Evolutionary conservation across 2,329 filamentous ascomycete genomes (phyloP).

Genomic region (Ceratocystis papillata): DNA sequence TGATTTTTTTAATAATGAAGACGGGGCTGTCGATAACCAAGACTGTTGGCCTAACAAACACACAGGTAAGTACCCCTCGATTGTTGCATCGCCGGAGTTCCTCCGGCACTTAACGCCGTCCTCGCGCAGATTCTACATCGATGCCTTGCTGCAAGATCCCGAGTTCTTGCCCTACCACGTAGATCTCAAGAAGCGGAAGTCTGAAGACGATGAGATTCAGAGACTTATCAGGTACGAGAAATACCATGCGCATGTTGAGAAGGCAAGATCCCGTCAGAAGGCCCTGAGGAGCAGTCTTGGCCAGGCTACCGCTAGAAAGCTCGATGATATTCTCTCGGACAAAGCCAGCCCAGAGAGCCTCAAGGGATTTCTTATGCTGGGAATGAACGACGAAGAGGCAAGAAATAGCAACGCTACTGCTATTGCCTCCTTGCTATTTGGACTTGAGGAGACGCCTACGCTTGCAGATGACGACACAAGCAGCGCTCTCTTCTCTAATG

Average conservation of each 20-base stretch:
- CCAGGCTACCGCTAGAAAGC: not conserved
- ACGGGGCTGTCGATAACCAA: not conserved
- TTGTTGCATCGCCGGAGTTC: not conserved
- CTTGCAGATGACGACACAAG: not conserved
- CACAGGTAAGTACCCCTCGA: not conserved
- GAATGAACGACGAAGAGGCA: not conserved
- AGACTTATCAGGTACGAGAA: not conserved
- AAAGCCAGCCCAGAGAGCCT: not conserved
- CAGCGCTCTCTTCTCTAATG: not conserved
- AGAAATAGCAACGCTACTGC: not conserved
- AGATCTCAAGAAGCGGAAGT: not conserved
- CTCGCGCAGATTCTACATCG: not conserved
- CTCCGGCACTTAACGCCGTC: not conserved
- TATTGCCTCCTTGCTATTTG: slow-evolving; percentile 2
- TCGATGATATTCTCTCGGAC: not conserved
- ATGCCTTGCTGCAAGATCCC: not conserved
- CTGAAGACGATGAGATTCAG: not conserved
- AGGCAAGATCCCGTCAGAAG: not conserved
- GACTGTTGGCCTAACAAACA: not conserved
- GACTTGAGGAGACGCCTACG: not conserved
- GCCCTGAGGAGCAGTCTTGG: not conserved
- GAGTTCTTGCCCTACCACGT: not conserved
- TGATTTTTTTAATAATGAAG: not conserved
- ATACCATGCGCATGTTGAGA: not conserved
- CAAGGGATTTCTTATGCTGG: not conserved